A percentile compares a stretch with the other conserved stretches of the same genome.
phyloP scores from a whole-genome alignment of 2,329 filamentous ascomycete species.

The Colletotrichum sp. region DNA sequence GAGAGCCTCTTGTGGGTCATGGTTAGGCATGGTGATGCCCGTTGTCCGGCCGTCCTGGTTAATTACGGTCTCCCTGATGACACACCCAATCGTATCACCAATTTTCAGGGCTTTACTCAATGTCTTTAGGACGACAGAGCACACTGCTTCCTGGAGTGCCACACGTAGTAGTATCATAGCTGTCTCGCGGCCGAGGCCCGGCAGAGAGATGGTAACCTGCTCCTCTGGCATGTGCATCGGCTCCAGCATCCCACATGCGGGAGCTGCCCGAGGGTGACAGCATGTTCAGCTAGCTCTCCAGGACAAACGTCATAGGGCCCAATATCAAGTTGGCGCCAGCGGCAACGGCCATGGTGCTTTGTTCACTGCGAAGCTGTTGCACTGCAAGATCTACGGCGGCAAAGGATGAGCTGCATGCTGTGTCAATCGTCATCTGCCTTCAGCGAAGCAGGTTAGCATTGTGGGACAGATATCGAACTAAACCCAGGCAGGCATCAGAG shows the following conservation, averaged over 20 bases:
- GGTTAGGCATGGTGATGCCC: neutral
- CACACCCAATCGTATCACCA: neutral
- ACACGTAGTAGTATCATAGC: neutral
- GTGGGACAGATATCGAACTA: neutral
- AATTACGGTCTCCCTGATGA: neutral
- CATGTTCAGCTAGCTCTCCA: constrained; percentile 26
- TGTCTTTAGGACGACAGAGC: constrained; percentile 31
- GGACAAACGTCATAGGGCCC: neutral
- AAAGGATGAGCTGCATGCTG: constrained; percentile 48
- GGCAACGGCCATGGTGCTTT: constrained; percentile 29
- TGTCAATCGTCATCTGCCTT: constrained; percentile 44
- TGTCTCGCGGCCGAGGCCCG: no score
- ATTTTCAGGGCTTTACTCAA: neutral
- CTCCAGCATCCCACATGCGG: constrained; percentile 45
- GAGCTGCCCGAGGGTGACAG: constrained; percentile 39
- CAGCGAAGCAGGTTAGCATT: constrained; percentile 41
- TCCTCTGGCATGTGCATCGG: constrained; percentile 57
- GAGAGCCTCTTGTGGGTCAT: neutral
- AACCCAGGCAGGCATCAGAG: constrained; percentile 36
- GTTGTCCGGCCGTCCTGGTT: neutral
- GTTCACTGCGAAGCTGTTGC: constrained; percentile 35
- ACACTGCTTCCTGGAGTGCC: constrained; percentile 53
- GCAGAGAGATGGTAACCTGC: constrained; percentile 43
- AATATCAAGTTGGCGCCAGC: constrained; percentile 29
- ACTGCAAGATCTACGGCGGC: constrained; percentile 45